Conservation (phyloP, 805 yeast genomes). For the Metschnikowia santaceciliae region DNA sequence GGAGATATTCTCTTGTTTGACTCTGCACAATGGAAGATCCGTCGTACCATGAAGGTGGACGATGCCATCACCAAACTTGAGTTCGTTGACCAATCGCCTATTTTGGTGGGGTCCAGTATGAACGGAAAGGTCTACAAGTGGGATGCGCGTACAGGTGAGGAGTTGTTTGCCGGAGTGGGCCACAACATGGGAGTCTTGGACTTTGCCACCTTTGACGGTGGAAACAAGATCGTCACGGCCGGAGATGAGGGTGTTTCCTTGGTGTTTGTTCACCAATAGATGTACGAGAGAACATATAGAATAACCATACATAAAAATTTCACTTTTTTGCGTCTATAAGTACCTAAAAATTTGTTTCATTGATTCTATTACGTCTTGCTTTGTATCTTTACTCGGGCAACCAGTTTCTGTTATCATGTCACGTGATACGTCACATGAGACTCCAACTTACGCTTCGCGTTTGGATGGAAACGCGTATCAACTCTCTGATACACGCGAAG, state of each 20-base stretch:
- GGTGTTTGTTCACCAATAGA: constrained; percentile 41
- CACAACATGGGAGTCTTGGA: constrained; percentile 94
- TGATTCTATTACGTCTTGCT: too few relatives aligned
- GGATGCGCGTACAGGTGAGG: constrained; percentile 85
- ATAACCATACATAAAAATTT: background rate
- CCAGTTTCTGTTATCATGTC: background rate
- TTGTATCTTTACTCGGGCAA: background rate
- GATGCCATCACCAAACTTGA: constrained; percentile 81
- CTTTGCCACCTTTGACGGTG: constrained; percentile 64
- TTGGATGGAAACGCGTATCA: constrained; percentile 1
- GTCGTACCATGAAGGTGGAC: constrained; percentile 64
- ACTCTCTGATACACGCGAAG: background rate
- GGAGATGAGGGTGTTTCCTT: constrained; percentile 96
- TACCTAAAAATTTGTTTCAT: too few relatives aligned
- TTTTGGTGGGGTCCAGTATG: constrained; percentile 69
- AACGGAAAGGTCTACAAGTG: constrained; percentile 82
- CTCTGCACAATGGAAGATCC: constrained; percentile 78
- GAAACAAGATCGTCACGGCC: constrained; percentile 76
- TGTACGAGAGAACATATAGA: background rate
- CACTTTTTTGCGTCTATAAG: too few relatives aligned
- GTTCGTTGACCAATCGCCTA: constrained; percentile 58
- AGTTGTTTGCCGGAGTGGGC: constrained; percentile 76
- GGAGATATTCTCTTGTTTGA: constrained; percentile 86
- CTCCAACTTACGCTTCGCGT: background rate
- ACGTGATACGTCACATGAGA: background rate